These are phyloP conservation scores for Porphyrellus cyaneotinctus DNA, from an alignment of 768 basidiomycete species.

Conservation along the genomic window DNA sequence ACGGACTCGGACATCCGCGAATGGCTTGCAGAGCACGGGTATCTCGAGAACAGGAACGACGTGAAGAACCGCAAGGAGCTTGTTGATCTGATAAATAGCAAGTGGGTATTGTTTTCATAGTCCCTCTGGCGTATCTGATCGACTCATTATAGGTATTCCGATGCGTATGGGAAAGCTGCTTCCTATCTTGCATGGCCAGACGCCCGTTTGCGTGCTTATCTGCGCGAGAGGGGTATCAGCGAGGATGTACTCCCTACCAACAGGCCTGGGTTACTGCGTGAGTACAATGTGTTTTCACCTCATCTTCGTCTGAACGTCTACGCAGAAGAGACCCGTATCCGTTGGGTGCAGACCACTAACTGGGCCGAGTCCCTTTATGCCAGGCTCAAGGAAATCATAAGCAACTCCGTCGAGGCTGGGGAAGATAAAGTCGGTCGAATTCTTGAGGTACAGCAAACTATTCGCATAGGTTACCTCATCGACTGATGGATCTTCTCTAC, in stretches of 20 bases:
- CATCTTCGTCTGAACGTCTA: background rate
- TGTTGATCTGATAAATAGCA: slow-evolving; percentile 64
- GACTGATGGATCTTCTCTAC: background rate
- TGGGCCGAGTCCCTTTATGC: slow-evolving; percentile 54
- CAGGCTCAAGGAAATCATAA: slow-evolving; percentile 62
- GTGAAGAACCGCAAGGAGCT: slow-evolving; percentile 71
- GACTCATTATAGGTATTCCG: slow-evolving; percentile 46
- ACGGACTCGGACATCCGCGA: slow-evolving; percentile 63
- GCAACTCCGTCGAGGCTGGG: slow-evolving; percentile 62
- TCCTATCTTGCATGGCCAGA: slow-evolving; percentile 90
- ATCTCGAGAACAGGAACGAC: slow-evolving; percentile 48
- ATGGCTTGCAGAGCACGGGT: slow-evolving; percentile 74
- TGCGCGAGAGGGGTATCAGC: slow-evolving; percentile 69
- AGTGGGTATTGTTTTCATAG: slow-evolving; percentile 40
- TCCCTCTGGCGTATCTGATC: background rate
- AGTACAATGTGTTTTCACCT: slow-evolving; percentile 17
- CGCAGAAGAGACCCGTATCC: slow-evolving; percentile 72
- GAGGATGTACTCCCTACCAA: slow-evolving; percentile 62
- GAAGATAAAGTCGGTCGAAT: slow-evolving; percentile 69
- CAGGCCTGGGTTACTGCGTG: slow-evolving; percentile 79
- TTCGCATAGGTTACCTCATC: no score
- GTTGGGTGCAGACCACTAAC: slow-evolving; percentile 65
- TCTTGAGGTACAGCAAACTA: slow-evolving; percentile 27
- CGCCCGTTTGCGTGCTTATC: slow-evolving; percentile 84
- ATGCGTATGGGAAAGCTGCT: slow-evolving; percentile 42